phyloP scores from a whole-genome alignment of 345 rosid genomes.

The Pistacia vera region DNA sequence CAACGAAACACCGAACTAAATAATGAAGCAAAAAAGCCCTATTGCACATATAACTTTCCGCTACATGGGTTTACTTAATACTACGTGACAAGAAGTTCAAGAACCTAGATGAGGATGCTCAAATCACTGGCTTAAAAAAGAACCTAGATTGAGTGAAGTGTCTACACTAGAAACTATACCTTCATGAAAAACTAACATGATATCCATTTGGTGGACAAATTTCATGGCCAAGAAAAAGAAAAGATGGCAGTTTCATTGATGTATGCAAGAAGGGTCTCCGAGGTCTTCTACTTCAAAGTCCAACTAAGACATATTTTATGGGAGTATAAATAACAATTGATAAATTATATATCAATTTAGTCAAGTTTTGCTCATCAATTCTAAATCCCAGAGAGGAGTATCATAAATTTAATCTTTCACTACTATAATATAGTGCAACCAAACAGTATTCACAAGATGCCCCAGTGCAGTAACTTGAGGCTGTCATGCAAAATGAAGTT shows the following conservation, averaged over 20 bases:
- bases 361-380: neutral
- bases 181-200: too few relatives aligned
- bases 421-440: neutral
- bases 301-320: neutral
- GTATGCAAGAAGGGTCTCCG: neutral
- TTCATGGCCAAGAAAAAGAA: neutral
- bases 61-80: too few relatives aligned
- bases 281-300: neutral
- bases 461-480: too few relatives aligned
- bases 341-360: neutral
- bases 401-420: neutral
- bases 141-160: too few relatives aligned
- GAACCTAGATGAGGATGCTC: too few relatives aligned
- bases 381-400: neutral
- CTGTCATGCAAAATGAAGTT: neutral
- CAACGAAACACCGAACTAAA: too few relatives aligned
- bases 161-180: too few relatives aligned
- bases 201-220: too few relatives aligned
- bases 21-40: too few relatives aligned
- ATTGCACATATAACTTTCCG: too few relatives aligned
- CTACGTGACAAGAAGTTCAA: too few relatives aligned
- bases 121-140: too few relatives aligned
- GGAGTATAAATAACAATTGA: neutral
- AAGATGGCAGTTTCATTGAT: neutral
- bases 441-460: neutral